A percentile compares a stretch with the other conserved stretches of the same genome.
Evolutionary conservation across 768 basidiomycete species (phyloP).

Genomic region (Amanita jacksonii): DNA sequence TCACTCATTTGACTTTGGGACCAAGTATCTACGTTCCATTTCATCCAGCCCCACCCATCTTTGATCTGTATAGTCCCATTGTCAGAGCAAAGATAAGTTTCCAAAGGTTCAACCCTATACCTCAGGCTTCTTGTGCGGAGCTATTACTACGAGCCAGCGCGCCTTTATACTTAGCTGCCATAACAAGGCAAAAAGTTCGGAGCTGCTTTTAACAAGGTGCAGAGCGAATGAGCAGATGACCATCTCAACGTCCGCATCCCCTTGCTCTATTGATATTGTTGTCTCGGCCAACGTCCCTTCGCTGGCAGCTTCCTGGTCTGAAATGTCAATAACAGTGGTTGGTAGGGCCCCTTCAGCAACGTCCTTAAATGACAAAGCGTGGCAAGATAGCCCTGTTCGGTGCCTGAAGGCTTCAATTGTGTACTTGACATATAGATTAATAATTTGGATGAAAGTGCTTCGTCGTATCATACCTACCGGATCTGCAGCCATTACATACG

Average conservation of each 20-base stretch:
- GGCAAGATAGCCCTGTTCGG: slow-evolving; percentile 45
- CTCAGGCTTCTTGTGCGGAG: slow-evolving; percentile 73
- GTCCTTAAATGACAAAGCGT: slow-evolving; percentile 51
- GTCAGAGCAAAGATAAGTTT: neutral
- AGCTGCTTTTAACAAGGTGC: slow-evolving; percentile 53
- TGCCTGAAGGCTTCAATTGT: slow-evolving; percentile 49
- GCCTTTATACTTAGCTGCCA: slow-evolving; percentile 54
- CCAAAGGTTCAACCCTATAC: slow-evolving; percentile 21
- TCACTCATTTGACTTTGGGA: slow-evolving; percentile 28
- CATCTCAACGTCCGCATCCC: slow-evolving; percentile 36
- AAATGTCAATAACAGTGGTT: slow-evolving; percentile 13
- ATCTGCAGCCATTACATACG: slow-evolving; percentile 36
- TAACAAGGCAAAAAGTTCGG: slow-evolving; percentile 54
- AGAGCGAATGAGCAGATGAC: slow-evolving; percentile 68
- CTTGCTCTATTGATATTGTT: neutral
- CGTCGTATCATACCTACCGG: slow-evolving; percentile 29
- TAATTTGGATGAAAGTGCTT: neutral
- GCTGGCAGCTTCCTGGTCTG: neutral
- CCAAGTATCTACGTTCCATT: slow-evolving; percentile 50
- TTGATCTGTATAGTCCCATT: slow-evolving; percentile 41
- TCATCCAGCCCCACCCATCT: slow-evolving; percentile 56
- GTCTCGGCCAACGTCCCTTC: slow-evolving; percentile 3
- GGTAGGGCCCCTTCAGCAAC: slow-evolving; percentile 52
- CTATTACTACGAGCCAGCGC: slow-evolving; percentile 58
- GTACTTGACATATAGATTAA: slow-evolving; percentile 29